A percentile compares a stretch with the other conserved stretches of the same genome.
Conservation (phyloP, 257 asterid genomes). For the Paraleonurus japonicus region DNA sequence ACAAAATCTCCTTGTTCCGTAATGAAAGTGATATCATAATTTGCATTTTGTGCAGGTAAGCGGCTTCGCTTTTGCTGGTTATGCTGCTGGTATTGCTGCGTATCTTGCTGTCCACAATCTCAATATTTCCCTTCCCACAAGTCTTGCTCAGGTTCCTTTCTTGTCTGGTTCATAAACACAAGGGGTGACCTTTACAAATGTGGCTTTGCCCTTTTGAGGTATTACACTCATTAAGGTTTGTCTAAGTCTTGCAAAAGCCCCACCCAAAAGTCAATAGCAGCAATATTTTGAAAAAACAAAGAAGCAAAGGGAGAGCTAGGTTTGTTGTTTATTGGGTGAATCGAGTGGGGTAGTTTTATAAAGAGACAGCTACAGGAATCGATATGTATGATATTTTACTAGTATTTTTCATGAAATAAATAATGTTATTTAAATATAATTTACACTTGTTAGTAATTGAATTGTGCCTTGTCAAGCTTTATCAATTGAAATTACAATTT, state of each 20-base stretch:
- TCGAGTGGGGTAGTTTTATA: neutral
- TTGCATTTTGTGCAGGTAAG: conserved; percentile 60
- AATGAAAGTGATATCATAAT: neutral
- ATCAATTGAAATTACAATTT: too few species aligned
- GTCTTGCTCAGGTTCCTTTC: conserved; percentile 76
- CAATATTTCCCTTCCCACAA: conserved; percentile 56
- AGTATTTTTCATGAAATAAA: too few species aligned
- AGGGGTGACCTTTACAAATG: neutral
- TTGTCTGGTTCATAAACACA: conserved; percentile 55
- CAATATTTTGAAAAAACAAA: neutral
- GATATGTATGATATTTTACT: too few species aligned
- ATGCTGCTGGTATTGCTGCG: conserved; percentile 91
- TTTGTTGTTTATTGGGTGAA: too few species aligned
- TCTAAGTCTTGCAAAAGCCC: too few species aligned
- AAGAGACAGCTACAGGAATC: neutral
- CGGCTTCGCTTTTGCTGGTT: conserved; percentile 99
- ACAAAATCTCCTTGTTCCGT: neutral
- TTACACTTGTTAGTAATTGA: neutral
- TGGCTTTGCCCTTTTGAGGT: too few species aligned
- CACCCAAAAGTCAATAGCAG: neutral
- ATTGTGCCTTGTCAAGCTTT: neutral
- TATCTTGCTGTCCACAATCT: conserved; percentile 79
- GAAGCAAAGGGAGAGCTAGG: neutral
- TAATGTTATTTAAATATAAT: too few species aligned
- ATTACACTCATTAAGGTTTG: too few species aligned